phyloP scores from a whole-genome alignment of 2,329 filamentous ascomycete species.

The Aspergillus tamarii region DNA sequence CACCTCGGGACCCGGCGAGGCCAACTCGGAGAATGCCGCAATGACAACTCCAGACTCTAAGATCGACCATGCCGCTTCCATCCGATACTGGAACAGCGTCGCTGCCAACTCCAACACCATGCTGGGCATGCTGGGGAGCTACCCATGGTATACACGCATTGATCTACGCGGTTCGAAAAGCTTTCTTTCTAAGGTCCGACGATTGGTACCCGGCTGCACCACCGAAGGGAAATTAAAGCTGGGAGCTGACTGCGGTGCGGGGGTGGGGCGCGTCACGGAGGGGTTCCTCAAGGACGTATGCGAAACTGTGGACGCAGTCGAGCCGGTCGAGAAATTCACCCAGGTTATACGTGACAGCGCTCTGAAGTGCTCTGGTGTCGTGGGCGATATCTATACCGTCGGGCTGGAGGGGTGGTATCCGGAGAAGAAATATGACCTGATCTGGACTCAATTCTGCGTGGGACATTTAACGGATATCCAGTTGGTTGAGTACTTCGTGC shows the following conservation, averaged over 20 bases:
- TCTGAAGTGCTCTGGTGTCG: slow-evolving; percentile 47
- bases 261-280: slow-evolving; percentile 81
- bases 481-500: slow-evolving; percentile 66
- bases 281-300: slow-evolving; percentile 73
- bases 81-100: slow-evolving; percentile 41
- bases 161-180: slow-evolving; percentile 71
- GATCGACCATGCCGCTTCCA: slow-evolving; percentile 40
- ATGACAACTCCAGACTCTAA: slow-evolving; percentile 18
- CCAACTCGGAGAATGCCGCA: neutral
- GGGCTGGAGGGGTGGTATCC: slow-evolving; percentile 74
- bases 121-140: slow-evolving; percentile 66
- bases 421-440: slow-evolving; percentile 68
- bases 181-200: slow-evolving; percentile 67
- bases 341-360: slow-evolving; percentile 53
- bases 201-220: slow-evolving; percentile 23
- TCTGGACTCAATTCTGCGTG: slow-evolving; percentile 92
- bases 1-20: neutral
- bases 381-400: slow-evolving; percentile 69
- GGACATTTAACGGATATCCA: slow-evolving; percentile 78
- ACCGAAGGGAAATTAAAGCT: slow-evolving; percentile 28
- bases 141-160: slow-evolving; percentile 66
- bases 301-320: slow-evolving; percentile 77
- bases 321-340: slow-evolving; percentile 83
- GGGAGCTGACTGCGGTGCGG: slow-evolving; percentile 65
- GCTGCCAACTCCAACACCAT: slow-evolving; percentile 58